These are phyloP conservation scores for Moricandia moricandioides DNA, from an alignment of 345 rosid genomes.

Conservation along the genomic window DNA sequence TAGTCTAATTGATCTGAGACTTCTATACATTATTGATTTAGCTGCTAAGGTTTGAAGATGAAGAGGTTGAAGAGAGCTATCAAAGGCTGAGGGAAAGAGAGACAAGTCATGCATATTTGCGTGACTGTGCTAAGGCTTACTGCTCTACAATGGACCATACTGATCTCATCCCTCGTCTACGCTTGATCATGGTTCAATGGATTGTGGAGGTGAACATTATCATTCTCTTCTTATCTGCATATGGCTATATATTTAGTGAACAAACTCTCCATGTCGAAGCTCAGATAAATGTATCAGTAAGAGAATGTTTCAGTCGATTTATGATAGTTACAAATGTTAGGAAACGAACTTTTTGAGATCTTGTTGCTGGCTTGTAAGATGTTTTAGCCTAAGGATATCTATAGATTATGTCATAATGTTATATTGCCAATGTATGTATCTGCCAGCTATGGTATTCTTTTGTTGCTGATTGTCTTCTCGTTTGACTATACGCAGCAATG, in stretches of 20 bases:
- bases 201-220: slow-evolving; percentile 66
- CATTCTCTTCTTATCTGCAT: neutral
- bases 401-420: neutral
- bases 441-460: neutral
- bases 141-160: slow-evolving; percentile 48
- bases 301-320: slow-evolving; percentile 1
- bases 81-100: slow-evolving; percentile 66
- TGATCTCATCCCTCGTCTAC: slow-evolving; percentile 54
- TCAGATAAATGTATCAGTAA: slow-evolving; percentile 1
- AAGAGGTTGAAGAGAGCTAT: slow-evolving; percentile 76
- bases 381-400: neutral
- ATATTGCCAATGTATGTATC: neutral
- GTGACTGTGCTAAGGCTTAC: slow-evolving; percentile 59
- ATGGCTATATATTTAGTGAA: neutral
- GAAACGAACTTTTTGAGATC: slow-evolving; percentile 4
- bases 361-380: neutral
- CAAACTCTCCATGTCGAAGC: neutral
- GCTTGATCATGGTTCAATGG: slow-evolving; percentile 77
- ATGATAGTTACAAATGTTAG: neutral
- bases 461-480: slow-evolving; percentile 23
- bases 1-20: slow-evolving; percentile 11
- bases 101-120: slow-evolving; percentile 54
- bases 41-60: slow-evolving; percentile 50
- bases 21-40: slow-evolving; percentile 3
- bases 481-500: slow-evolving; percentile 53